Conservation (phyloP, 2,329 filamentous ascomycete genomes). For the Fusarium oligoseptatum region DNA sequence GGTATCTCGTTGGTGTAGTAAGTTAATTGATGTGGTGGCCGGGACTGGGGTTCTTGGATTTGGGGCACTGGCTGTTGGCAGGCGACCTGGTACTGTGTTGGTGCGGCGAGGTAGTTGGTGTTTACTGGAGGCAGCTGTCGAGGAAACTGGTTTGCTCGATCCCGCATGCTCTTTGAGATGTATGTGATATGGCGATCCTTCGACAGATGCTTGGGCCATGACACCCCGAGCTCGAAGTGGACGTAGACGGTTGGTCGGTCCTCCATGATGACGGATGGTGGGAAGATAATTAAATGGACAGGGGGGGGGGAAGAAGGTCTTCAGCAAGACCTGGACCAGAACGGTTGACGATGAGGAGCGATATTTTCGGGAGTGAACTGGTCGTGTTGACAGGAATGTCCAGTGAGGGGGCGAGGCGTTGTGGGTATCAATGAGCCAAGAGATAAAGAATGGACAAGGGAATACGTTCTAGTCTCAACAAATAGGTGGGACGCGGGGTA, state of each 20-base stretch:
- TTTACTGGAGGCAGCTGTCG: conserved; percentile 61
- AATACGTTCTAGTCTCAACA: background rate
- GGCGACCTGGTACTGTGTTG: conserved; percentile 29
- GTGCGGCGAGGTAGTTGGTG: conserved; percentile 58
- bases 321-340: background rate
- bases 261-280: conserved; percentile 36
- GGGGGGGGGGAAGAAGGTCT: background rate
- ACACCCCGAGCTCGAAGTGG: conserved; percentile 66
- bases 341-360: background rate
- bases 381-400: background rate
- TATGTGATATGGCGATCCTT: conserved; percentile 62
- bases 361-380: background rate
- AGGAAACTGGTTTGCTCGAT: conserved; percentile 58
- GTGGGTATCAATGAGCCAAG: background rate
- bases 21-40: conserved; percentile 26
- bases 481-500: background rate
- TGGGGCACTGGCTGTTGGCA: conserved; percentile 20
- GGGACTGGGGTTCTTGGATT: conserved; percentile 11
- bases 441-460: background rate
- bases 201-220: conserved; percentile 60
- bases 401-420: background rate
- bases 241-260: conserved; percentile 58
- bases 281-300: background rate
- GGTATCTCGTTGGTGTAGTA: conserved; percentile 1
- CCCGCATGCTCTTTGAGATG: conserved; percentile 60